Base-by-base conservation (phyloP, 2,329 filamentous ascomycete species). In the Ceratocystis huliohia region DNA sequence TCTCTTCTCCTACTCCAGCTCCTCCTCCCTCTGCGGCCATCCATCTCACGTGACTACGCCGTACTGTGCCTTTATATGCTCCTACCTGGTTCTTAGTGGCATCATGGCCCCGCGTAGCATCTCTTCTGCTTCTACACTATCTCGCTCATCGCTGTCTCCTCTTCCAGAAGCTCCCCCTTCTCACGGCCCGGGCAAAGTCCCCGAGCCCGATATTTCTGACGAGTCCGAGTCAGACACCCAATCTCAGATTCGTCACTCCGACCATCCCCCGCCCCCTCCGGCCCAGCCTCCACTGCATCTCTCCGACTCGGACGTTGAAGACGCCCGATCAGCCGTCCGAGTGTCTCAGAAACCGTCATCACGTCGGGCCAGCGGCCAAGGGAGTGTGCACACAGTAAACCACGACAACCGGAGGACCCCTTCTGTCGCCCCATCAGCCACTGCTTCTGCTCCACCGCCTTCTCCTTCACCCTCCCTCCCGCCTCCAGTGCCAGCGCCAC, bases 231-330 rank as follows among this genome's bases (percentile, higher is more conserved):
- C 56, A 10, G 64, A 59, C 17, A 50, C 46, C 57, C 64, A 15
- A 48, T 56, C 13, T 41, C 63, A 20, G 22, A 67, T 1, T 61
- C 69, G 30, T 61, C 69, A 13, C 65, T 45, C 65, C 25, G 68
- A 62, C 37, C 37, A 41, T 8, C 65, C 66, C 13, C 59, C 65
- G 13, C 65, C 57, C 15, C 65, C 65, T 13, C 65, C 28, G 25
- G 20, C 61, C 15, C 57, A 22, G n/a, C 33, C 45, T 37, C 57
- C 44, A 30, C 22, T 56, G 61, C 59, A 20, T 57, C 50, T 53
- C 46, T 57, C 28, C 30, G 67, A 65, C 61, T 68, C 67, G 10
- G 65, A 65, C 20, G 33, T 68, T 25, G 67, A 68, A 30, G 67
- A 68, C n/a, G 67, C 67, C 25, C 67, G 67, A 3, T 68, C 67